These are phyloP conservation scores for Coniochaeta sp. DNA, from an alignment of 2,329 filamentous ascomycete species.

Conservation along the genomic window DNA sequence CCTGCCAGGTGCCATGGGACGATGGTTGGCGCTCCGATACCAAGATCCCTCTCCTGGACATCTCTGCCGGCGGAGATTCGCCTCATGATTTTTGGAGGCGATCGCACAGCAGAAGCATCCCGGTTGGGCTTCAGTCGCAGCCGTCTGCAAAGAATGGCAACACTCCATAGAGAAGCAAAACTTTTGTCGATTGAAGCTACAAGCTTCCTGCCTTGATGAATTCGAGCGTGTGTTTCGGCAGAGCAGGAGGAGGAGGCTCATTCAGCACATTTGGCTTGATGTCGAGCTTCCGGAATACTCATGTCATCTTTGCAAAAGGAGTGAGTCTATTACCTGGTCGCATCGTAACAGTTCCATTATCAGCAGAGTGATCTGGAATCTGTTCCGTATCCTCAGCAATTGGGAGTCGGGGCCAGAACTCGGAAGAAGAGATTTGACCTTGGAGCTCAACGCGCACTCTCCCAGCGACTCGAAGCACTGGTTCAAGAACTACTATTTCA, in stretches of 20 bases:
- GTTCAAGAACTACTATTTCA: constrained; percentile 21
- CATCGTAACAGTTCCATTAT: constrained; percentile 10
- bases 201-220: constrained; percentile 14
- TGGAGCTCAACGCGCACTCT: constrained; percentile 25
- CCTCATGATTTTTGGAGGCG: neutral
- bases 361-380: constrained; percentile 14
- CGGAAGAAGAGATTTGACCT: constrained; percentile 11
- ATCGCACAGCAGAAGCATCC: neutral
- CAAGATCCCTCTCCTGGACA: no score
- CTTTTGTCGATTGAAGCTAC: constrained; percentile 19
- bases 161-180: constrained; percentile 19
- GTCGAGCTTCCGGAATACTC: constrained; percentile 20
- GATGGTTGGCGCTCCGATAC: no score
- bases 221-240: constrained; percentile 11
- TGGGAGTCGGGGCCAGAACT: constrained; percentile 14
- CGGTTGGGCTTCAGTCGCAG: constrained; percentile 21
- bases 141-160: constrained; percentile 28
- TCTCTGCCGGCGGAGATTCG: neutral
- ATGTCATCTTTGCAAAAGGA: constrained; percentile 11
- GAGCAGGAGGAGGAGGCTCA: constrained; percentile 9
- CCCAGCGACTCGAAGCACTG: constrained; percentile 26
- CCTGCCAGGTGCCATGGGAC: no score
- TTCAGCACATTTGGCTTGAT: constrained; percentile 21
- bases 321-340: neutral
- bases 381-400: constrained; percentile 21